Conservation (phyloP, 2,329 filamentous ascomycete species). For the Paramyrothecium sp. region DNA sequence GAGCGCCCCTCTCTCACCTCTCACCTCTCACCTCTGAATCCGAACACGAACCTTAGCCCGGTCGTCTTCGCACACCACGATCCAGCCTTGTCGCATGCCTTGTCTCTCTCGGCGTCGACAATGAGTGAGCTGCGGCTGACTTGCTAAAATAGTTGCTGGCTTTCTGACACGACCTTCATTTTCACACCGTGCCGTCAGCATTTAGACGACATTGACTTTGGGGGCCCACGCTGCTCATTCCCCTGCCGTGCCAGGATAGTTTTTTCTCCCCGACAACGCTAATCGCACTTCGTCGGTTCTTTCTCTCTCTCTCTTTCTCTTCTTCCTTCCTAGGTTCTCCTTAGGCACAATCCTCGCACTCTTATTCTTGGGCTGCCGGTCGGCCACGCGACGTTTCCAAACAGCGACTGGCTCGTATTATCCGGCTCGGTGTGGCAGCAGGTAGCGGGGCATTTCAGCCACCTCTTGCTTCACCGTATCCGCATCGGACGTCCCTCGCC, state of each 20-base stretch:
- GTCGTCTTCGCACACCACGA: background rate
- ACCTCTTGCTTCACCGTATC: background rate
- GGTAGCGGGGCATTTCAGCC: background rate
- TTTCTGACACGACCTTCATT: too few relatives aligned
- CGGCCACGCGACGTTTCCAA: background rate
- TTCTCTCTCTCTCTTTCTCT: background rate
- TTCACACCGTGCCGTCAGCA: too few relatives aligned
- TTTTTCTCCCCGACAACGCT: too few relatives aligned
- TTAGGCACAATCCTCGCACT: too few relatives aligned
- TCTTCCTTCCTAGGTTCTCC: background rate
- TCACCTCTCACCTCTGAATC: background rate
- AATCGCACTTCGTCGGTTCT: background rate
- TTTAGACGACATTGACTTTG: too few relatives aligned
- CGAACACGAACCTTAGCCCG: background rate
- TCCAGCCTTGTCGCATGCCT: background rate
- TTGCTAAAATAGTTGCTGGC: too few relatives aligned
- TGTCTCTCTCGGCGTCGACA: background rate
- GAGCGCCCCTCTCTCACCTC: background rate
- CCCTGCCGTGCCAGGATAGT: too few relatives aligned
- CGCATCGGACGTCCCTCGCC: background rate
- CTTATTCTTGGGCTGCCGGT: background rate
- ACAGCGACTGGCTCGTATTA: background rate
- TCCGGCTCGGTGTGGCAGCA: background rate
- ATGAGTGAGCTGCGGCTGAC: too few relatives aligned
- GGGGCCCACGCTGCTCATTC: too few relatives aligned